These are phyloP conservation scores for Penicillium waksmanii DNA, from an alignment of 495 filamentous ascomycete species.

Conservation along the genomic window DNA sequence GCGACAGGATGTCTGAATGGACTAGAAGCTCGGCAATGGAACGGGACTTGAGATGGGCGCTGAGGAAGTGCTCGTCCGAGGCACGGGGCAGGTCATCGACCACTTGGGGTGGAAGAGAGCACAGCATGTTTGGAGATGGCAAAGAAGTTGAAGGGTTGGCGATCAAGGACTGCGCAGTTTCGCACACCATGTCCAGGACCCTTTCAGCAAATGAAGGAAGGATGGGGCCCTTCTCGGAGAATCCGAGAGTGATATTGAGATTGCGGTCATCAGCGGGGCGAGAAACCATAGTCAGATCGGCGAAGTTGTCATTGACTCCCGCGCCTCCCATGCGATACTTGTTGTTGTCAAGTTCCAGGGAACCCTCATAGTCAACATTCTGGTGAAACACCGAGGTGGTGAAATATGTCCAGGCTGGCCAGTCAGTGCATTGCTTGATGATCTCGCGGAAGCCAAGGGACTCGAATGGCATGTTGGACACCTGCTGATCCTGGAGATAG, in stretches of 20 bases:
- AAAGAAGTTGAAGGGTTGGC: conserved; percentile 46
- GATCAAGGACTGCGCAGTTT: conserved; percentile 48
- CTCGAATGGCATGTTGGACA: conserved; percentile 62
- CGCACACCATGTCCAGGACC: conserved; percentile 54
- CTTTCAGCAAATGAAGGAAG: conserved; percentile 43
- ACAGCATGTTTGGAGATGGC: conserved; percentile 45
- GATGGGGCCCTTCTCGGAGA: conserved; percentile 49
- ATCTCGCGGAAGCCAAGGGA: conserved; percentile 64
- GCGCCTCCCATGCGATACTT: conserved; percentile 53
- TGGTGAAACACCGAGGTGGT: conserved; percentile 54
- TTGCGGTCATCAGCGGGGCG: conserved; percentile 44
- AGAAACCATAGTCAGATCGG: conserved; percentile 55
- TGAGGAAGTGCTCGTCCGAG: conserved; percentile 37
- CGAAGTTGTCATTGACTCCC: conserved; percentile 54
- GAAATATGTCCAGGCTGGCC: conserved; percentile 57
- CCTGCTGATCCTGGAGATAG: conserved; percentile 60
- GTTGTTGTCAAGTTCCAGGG: conserved; percentile 49
- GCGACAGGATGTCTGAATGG: conserved; percentile 50
- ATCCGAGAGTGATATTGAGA: conserved; percentile 49
- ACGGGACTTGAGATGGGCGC: conserved; percentile 44
- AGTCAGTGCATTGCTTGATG: conserved; percentile 59
- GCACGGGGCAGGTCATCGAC: conserved; percentile 33
- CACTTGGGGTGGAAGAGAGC: conserved; percentile 36
- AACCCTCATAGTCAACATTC: conserved; percentile 46
- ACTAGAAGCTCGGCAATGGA: conserved; percentile 51